These are phyloP conservation scores for Parascedosporium putredinis DNA, from an alignment of 2,329 filamentous ascomycete genomes.

Conservation along the genomic window DNA sequence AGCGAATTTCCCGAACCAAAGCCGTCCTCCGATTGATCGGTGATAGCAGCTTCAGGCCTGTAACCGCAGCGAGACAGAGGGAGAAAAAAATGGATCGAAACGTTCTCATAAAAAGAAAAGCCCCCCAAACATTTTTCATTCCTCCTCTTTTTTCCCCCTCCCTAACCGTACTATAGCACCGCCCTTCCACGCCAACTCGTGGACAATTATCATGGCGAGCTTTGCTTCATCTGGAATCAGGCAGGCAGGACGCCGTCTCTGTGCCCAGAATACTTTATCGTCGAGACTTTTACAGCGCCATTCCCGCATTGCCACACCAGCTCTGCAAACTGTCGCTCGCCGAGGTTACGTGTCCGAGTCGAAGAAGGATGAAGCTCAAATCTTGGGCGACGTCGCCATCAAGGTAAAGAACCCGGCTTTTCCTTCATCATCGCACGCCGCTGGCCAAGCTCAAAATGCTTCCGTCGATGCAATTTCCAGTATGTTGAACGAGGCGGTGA, in stretches of 20 bases:
- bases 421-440: neutral
- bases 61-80: constrained; percentile 6
- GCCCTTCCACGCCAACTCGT: constrained; percentile 2
- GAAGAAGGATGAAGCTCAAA: constrained; percentile 68
- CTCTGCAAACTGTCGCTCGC: neutral
- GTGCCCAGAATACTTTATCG: constrained; percentile 26
- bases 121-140: constrained; percentile 4
- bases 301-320: constrained; percentile 11
- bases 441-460: constrained; percentile 7
- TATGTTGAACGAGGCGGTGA: neutral
- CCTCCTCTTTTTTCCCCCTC: neutral
- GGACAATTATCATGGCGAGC: constrained; percentile 42
- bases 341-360: constrained; percentile 69
- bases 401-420: constrained; percentile 49
- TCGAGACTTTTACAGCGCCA: constrained; percentile 17
- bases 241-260: constrained; percentile 55
- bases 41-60: constrained; percentile 8
- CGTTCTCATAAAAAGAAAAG: too few relatives aligned
- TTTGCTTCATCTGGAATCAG: constrained; percentile 60
- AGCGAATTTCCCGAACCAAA: neutral
- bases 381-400: constrained; percentile 73
- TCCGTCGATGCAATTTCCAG: constrained; percentile 9
- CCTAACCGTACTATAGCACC: neutral
- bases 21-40: constrained; percentile 4
- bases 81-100: constrained; percentile 5